phyloP scores from a whole-genome alignment of 2,329 filamentous ascomycete species.

The Exophiala sideris region DNA sequence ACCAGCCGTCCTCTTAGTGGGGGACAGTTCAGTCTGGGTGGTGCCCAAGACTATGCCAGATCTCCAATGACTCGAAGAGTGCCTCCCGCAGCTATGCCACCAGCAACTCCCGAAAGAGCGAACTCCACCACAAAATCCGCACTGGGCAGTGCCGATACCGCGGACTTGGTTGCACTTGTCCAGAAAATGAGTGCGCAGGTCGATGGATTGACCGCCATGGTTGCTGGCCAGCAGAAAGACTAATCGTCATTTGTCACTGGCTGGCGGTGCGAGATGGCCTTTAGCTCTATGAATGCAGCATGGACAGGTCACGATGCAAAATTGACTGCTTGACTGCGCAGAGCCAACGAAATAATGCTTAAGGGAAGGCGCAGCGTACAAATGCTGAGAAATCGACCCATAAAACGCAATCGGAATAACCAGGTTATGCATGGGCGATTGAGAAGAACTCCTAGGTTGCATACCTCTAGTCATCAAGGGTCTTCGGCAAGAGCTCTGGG shows the following conservation, averaged over 20 bases:
- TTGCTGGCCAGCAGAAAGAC: conserved; percentile 27
- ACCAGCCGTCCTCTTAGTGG: conserved; percentile 19
- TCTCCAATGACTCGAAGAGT: conserved; percentile 11
- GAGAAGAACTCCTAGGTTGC: too few relatives aligned
- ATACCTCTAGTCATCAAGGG: too few relatives aligned
- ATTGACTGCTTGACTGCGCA: too few relatives aligned
- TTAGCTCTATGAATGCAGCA: background rate
- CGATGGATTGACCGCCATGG: conserved; percentile 28
- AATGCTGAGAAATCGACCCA: too few relatives aligned
- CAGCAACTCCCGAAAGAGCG: conserved; percentile 9
- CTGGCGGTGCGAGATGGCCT: background rate
- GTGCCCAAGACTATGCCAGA: conserved; percentile 16
- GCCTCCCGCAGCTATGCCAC: conserved; percentile 18
- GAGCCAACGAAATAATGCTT: too few relatives aligned
- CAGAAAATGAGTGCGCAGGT: conserved; percentile 28
- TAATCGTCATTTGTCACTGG: conserved; percentile 1
- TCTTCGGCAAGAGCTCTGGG: too few relatives aligned
- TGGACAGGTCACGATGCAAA: too few relatives aligned
- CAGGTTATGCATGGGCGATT: too few relatives aligned
- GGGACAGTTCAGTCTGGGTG: conserved; percentile 17
- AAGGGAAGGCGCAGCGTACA: too few relatives aligned
- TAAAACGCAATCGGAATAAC: too few relatives aligned
- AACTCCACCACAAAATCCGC: conserved; percentile 21
- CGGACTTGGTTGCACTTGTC: conserved; percentile 26
- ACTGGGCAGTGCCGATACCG: conserved; percentile 19